Conservation (phyloP, 2,329 filamentous ascomycete species). For the Stemphylium vesicarium region DNA sequence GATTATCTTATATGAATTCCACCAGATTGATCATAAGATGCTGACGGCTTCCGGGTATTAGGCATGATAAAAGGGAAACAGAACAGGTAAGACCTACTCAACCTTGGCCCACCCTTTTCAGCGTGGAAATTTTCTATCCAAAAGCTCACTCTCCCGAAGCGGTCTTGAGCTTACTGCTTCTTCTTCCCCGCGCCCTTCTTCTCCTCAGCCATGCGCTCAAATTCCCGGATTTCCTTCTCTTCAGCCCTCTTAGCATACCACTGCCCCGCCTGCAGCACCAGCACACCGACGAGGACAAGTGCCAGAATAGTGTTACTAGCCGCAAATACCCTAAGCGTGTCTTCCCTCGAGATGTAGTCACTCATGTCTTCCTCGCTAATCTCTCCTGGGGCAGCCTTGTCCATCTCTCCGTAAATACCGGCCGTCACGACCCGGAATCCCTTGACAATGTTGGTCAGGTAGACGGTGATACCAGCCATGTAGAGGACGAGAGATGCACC, state of each 20-base stretch:
- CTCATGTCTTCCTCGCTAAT: conserved; percentile 51
- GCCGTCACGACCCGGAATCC: conserved; percentile 82
- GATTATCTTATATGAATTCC: no score
- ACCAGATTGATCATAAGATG: no score
- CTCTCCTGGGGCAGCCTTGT: conserved; percentile 39
- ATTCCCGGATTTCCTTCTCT: conserved; percentile 74
- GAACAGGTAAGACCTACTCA: neutral
- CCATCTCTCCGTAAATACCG: conserved; percentile 66
- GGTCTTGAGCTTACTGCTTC: conserved; percentile 35
- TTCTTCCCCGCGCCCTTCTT: conserved; percentile 44
- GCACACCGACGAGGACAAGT: conserved; percentile 85
- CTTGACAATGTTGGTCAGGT: conserved; percentile 96
- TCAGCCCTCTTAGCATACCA: conserved; percentile 99
- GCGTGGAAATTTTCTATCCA: neutral
- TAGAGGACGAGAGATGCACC: conserved; percentile 74
- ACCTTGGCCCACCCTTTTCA: neutral
- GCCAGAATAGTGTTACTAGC: conserved; percentile 97
- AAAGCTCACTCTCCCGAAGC: neutral
- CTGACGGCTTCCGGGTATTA: no score
- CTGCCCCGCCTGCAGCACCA: conserved; percentile 93
- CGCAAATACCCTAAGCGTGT: conserved; percentile 86
- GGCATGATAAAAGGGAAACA: no score
- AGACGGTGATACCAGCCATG: conserved; percentile 88
- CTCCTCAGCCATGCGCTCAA: conserved; percentile 57
- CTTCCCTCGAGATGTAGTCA: conserved; percentile 80